A percentile compares a stretch with the other conserved stretches of the same genome.
phyloP scores from a whole-genome alignment of 352 stramenopile species.

The Pseudoperonospora humuli region DNA sequence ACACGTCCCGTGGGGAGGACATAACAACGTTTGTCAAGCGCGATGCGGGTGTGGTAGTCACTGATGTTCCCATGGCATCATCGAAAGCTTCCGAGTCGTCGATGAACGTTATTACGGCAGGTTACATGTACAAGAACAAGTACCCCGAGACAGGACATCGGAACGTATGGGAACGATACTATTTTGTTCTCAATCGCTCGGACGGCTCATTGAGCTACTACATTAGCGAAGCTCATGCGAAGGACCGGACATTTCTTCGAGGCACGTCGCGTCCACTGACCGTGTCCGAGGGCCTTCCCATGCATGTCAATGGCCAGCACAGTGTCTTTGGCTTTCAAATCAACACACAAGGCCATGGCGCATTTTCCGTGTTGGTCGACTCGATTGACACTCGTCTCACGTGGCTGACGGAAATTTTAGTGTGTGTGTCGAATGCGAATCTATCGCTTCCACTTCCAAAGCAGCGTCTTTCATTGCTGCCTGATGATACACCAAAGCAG shows the following conservation, averaged over 20 bases:
- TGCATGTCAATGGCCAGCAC: constrained; percentile 60
- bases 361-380: constrained; percentile 81
- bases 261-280: constrained; percentile 68
- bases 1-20: constrained; percentile 78
- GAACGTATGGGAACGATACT: constrained; percentile 81
- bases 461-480: constrained; percentile 49
- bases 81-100: constrained; percentile 24
- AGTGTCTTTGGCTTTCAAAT: constrained; percentile 80
- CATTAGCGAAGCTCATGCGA: constrained; percentile 77
- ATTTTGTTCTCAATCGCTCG: constrained; percentile 73
- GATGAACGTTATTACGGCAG: constrained; percentile 65
- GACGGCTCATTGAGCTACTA: constrained; percentile 79
- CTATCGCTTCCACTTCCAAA: constrained; percentile 28
- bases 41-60: constrained; percentile 60
- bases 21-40: constrained; percentile 73
- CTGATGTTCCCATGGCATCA: constrained; percentile 36
- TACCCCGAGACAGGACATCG: constrained; percentile 73
- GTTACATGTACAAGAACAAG: constrained; percentile 88
- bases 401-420: constrained; percentile 76
- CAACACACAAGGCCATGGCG: constrained; percentile 78
- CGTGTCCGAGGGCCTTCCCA: constrained; percentile 74
- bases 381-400: constrained; percentile 75
- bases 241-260: constrained; percentile 77
- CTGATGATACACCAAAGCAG: constrained; percentile 35
- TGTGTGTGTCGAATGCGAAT: constrained; percentile 46